Evolutionary conservation across 345 rosid species (phyloP).

Genomic region (Arabis hirsuta): DNA sequence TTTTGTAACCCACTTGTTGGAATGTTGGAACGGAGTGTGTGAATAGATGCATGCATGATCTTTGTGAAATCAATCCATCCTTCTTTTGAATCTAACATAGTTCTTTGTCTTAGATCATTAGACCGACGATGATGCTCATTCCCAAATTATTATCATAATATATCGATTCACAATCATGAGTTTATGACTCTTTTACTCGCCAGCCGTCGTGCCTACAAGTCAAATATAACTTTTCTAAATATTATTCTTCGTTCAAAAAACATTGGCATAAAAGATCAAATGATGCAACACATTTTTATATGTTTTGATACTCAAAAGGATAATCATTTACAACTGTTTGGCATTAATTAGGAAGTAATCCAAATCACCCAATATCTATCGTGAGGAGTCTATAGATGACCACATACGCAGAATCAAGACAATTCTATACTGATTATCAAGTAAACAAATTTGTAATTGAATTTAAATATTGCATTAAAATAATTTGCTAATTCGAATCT

Average conservation of each 20-base stretch:
- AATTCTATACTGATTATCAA: neutral
- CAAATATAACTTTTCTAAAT: neutral
- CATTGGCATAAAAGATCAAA: neutral
- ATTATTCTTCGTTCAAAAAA: slow-evolving; percentile 10
- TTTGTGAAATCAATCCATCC: slow-evolving; percentile 2
- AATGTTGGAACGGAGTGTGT: slow-evolving; percentile 22
- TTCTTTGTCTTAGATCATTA: slow-evolving; percentile 16
- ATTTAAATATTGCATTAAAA: too few species aligned
- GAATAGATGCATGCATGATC: slow-evolving; percentile 35
- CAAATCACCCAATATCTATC: neutral
- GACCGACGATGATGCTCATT: slow-evolving; percentile 24
- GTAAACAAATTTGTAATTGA: too few species aligned
- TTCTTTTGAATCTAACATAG: slow-evolving; percentile 5
- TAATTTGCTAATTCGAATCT: too few species aligned
- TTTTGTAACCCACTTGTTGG: slow-evolving; percentile 25
- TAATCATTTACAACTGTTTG: neutral
- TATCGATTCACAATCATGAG: slow-evolving; percentile 27
- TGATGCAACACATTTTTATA: neutral
- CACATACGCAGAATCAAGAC: neutral
- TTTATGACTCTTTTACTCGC: slow-evolving; percentile 18
- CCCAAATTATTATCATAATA: slow-evolving; percentile 8
- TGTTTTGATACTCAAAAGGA: slow-evolving; percentile 4
- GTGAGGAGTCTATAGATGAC: neutral
- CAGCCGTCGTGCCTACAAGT: slow-evolving; percentile 18
- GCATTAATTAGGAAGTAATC: slow-evolving; percentile 4